These are phyloP conservation scores for Anthoceros angustus DNA, from an alignment of 225 moss, liverwort and hornwort genomes.

Conservation along the genomic window DNA sequence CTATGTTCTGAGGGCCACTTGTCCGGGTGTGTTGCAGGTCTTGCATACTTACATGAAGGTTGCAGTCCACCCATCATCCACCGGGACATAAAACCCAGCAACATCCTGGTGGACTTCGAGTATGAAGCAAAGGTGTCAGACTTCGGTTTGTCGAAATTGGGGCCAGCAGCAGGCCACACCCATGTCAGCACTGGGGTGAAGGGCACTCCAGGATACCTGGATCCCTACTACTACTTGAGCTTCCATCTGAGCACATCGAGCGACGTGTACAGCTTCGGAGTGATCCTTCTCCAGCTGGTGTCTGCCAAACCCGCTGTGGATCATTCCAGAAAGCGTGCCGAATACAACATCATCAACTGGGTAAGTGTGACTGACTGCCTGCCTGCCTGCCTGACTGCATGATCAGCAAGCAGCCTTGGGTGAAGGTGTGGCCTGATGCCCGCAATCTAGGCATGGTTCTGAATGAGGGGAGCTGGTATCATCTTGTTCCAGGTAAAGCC, in stretches of 20 bases:
- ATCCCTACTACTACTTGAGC: slow-evolving; percentile 36
- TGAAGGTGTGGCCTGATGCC: neutral
- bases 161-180: slow-evolving; percentile 23
- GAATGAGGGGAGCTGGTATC: slow-evolving; percentile 7
- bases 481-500: neutral
- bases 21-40: slow-evolving; percentile 11
- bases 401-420: neutral
- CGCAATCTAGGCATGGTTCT: slow-evolving; percentile 12
- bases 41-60: slow-evolving; percentile 54
- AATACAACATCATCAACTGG: slow-evolving; percentile 53
- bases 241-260: slow-evolving; percentile 39
- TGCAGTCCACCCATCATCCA: slow-evolving; percentile 50
- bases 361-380: slow-evolving; percentile 14
- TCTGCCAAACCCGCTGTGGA: slow-evolving; percentile 63
- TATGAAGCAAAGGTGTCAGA: slow-evolving; percentile 43
- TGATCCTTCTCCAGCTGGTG: slow-evolving; percentile 61
- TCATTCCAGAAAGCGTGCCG: slow-evolving; percentile 28
- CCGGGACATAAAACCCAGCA: slow-evolving; percentile 41
- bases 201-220: slow-evolving; percentile 64
- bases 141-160: slow-evolving; percentile 35
- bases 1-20: neutral
- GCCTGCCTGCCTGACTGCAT: too few species aligned
- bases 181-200: slow-evolving; percentile 50
- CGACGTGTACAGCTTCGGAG: slow-evolving; percentile 72
- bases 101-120: slow-evolving; percentile 25